Percentiles rank a stretch among this genome's conserved stretches.
These are phyloP conservation scores for Naganishia antarctica DNA, from an alignment of 768 basidiomycete species.

Conservation along the genomic window DNA sequence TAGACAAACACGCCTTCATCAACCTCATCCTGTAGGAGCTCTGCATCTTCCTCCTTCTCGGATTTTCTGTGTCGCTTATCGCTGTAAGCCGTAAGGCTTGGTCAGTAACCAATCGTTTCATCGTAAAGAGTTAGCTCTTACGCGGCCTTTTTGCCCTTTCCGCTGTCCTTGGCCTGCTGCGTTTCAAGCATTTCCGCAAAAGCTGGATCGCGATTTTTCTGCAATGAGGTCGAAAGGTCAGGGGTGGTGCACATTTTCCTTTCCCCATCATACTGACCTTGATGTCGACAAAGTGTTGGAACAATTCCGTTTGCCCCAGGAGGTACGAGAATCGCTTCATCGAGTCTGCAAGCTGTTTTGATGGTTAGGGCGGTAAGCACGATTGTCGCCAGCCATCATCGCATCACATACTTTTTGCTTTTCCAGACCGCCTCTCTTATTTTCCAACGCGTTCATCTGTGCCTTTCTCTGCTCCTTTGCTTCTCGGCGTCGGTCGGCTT, in stretches of 20 bases:
- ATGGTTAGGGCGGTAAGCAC: neutral
- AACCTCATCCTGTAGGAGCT: conserved; percentile 80
- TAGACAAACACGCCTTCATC: conserved; percentile 77
- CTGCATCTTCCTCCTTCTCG: conserved; percentile 97
- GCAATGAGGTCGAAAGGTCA: conserved; percentile 1
- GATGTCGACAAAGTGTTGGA: conserved; percentile 96
- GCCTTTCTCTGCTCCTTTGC: conserved; percentile 53
- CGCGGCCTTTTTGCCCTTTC: conserved; percentile 74
- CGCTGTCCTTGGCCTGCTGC: conserved; percentile 58
- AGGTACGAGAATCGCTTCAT: conserved; percentile 96
- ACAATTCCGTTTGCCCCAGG: conserved; percentile 95
- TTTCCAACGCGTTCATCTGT: conserved; percentile 64
- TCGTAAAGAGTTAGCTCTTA: conserved; percentile 50
- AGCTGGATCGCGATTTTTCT: conserved; percentile 85
- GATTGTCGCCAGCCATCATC: too few relatives aligned
- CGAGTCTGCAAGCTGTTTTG: conserved; percentile 71
- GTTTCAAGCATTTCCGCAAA: conserved; percentile 82
- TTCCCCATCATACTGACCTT: conserved; percentile 57
- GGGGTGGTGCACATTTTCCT: neutral
- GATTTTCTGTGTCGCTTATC: conserved; percentile 87
- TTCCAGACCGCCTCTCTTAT: conserved; percentile 77
- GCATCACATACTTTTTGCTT: conserved; percentile 65
- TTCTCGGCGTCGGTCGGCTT: conserved; percentile 24
- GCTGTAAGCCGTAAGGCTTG: conserved; percentile 50
- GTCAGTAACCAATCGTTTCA: neutral